Evolutionary conservation across 164 flowering plant genomes (phyloP).

Genomic region (Liriodendron chinense): DNA sequence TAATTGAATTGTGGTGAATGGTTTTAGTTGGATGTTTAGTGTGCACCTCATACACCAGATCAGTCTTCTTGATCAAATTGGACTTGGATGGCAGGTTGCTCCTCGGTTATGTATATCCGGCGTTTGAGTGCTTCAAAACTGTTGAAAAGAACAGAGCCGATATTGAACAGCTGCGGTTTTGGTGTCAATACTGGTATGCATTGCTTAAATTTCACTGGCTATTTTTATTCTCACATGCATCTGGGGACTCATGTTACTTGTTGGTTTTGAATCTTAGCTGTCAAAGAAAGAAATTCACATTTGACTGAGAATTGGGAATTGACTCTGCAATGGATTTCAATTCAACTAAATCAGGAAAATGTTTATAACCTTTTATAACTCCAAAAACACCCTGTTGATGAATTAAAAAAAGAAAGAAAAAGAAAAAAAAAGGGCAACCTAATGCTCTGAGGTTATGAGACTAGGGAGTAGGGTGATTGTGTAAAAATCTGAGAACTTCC

Average conservation of each 20-base stretch:
- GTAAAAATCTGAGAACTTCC: too few relatives aligned
- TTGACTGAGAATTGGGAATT: too few relatives aligned
- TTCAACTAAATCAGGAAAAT: too few relatives aligned
- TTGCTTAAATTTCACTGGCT: not conserved
- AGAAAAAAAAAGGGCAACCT: too few relatives aligned
- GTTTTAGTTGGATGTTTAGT: not conserved
- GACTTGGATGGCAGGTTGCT: slow-evolving; percentile 38
- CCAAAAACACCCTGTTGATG: too few relatives aligned
- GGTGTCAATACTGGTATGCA: slow-evolving; percentile 89
- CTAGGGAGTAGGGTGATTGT: too few relatives aligned
- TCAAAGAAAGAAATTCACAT: too few relatives aligned
- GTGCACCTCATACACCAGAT: not conserved
- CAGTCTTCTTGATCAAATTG: not conserved
- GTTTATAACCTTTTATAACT: too few relatives aligned
- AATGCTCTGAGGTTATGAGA: too few relatives aligned
- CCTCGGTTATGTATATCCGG: slow-evolving; percentile 83
- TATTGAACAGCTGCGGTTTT: slow-evolving; percentile 63
- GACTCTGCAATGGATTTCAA: too few relatives aligned
- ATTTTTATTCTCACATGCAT: not conserved
- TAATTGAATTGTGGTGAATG: not conserved
- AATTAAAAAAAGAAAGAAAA: too few relatives aligned
- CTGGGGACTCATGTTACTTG: not conserved
- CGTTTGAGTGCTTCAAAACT: slow-evolving; percentile 75
- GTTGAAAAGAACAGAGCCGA: slow-evolving; percentile 61
- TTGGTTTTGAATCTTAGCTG: not conserved